Conservation (phyloP, 2,329 filamentous ascomycete species). For the Botryotinia calthae region DNA sequence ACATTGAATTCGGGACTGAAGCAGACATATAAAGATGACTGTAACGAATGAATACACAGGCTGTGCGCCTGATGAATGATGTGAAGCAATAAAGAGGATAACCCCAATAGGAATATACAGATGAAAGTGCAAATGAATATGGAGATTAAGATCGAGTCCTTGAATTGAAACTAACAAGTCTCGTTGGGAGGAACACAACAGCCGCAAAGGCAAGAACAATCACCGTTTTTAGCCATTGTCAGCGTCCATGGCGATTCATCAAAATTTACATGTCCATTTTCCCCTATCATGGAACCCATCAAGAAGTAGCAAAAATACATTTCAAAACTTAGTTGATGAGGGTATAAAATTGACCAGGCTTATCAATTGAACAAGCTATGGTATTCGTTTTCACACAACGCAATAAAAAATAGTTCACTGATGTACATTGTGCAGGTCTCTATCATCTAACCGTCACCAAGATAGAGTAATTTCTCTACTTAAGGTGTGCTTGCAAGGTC, state of each 20-base stretch:
- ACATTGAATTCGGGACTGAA: background rate
- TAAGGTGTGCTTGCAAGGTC: constrained; percentile 75
- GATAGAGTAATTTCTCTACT: constrained; percentile 51
- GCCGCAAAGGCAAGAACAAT: constrained; percentile 20
- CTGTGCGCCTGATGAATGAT: background rate
- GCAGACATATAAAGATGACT: background rate
- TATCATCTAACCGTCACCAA: constrained; percentile 31
- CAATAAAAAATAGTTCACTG: constrained; percentile 35
- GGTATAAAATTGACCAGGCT: constrained; percentile 9
- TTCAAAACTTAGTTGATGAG: background rate
- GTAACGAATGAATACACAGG: constrained; percentile 15
- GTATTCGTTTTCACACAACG: constrained; percentile 27
- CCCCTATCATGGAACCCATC: background rate
- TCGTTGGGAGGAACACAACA: background rate
- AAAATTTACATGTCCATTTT: background rate
- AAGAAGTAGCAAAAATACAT: background rate
- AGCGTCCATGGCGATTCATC: background rate
- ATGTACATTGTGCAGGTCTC: constrained; percentile 37
- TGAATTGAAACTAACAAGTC: background rate
- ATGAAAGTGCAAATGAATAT: background rate
- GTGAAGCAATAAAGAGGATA: background rate
- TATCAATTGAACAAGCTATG: background rate
- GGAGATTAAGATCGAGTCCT: background rate
- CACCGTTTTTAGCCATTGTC: background rate
- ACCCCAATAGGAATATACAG: constrained; percentile 3